Evolutionary conservation across 78 protist genomes (phyloP).

Genomic region (Dictyostelium purpureum): DNA sequence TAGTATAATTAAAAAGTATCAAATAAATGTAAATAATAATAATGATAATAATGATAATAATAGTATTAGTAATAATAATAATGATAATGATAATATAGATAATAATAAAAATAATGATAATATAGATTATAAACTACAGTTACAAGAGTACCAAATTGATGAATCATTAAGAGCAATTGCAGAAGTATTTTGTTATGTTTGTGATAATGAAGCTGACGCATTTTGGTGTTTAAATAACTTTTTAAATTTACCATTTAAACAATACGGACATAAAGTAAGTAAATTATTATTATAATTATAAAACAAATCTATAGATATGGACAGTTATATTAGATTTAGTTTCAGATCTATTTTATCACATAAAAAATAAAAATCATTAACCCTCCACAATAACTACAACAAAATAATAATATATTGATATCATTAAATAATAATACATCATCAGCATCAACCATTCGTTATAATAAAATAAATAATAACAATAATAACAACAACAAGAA

Average conservation of each 20-base stretch:
- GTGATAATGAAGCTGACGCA: constrained; percentile 63
- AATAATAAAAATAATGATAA: neutral
- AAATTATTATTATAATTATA: neutral
- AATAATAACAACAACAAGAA: too few relatives aligned
- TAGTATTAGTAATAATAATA: neutral
- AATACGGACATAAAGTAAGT: constrained; percentile 67
- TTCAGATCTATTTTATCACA: neutral
- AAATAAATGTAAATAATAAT: too few relatives aligned
- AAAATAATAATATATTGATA: too few relatives aligned
- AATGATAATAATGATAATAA: neutral
- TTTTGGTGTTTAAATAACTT: constrained; percentile 74
- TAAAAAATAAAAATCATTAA: neutral
- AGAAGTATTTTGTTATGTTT: constrained; percentile 77
- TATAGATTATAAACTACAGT: neutral
- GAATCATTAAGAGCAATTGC: constrained; percentile 55
- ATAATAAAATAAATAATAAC: too few relatives aligned
- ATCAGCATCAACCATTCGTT: too few relatives aligned
- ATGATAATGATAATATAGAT: neutral
- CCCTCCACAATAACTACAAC: too few relatives aligned
- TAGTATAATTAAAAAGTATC: neutral
- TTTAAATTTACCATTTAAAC: constrained; percentile 38
- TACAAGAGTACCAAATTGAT: constrained; percentile 19
- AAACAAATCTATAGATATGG: too few relatives aligned
- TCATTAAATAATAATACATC: too few relatives aligned
- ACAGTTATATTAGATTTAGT: neutral